Conservation (phyloP, 2,329 filamentous ascomycete genomes). For the Oidium heveae region DNA sequence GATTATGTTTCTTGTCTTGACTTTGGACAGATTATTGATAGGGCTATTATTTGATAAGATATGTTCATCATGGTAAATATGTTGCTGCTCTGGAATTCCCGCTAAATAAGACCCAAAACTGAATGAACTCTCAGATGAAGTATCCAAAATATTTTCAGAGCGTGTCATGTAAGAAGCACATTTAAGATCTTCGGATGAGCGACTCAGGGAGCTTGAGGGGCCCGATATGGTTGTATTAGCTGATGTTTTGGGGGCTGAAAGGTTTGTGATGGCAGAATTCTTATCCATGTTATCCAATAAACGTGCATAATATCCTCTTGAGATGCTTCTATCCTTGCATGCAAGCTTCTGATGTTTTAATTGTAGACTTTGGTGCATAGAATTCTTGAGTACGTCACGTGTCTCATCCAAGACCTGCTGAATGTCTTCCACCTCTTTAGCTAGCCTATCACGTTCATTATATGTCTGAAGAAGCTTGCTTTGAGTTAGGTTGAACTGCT, state of each 20-base stretch:
- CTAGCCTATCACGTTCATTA: not conserved
- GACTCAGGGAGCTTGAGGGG: not conserved
- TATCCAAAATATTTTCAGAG: not conserved
- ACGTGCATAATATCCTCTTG: not conserved
- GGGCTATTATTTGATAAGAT: not conserved
- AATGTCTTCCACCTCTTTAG: not conserved
- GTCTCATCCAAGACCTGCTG: not conserved
- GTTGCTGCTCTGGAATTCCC: not conserved
- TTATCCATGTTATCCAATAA: not conserved
- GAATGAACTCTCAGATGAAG: not conserved
- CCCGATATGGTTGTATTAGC: not conserved
- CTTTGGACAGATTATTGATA: not conserved
- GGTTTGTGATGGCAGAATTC: not conserved
- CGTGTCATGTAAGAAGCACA: not conserved
- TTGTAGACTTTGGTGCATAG: not conserved
- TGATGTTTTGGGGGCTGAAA: not conserved
- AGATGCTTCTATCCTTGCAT: not conserved
- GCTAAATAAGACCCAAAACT: not conserved
- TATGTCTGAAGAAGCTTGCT: not conserved
- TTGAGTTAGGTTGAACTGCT: not conserved
- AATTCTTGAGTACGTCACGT: not conserved
- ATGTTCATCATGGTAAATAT: not conserved
- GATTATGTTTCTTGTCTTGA: not conserved
- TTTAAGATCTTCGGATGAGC: not conserved
- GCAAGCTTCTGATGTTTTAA: constrained; percentile 2